Percentiles rank a stretch among this genome's conserved stretches.
Evolutionary conservation across 805 yeast species (phyloP).

Genomic region (Isabelozyma rhagii): DNA sequence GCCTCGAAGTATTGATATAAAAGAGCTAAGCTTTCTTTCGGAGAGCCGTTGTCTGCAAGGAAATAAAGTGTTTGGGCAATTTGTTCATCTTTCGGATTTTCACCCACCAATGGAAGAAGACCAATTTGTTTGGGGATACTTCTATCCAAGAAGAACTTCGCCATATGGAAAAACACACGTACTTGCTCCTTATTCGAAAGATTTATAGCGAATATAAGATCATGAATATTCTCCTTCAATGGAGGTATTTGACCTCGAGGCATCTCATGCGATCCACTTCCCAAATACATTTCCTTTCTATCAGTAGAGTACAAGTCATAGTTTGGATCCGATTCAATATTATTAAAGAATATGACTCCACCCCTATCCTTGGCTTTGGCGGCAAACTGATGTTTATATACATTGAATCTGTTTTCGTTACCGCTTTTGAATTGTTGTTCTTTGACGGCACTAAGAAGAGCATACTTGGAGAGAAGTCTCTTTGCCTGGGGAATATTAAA

Average conservation of each 20-base stretch:
- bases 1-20: constrained; percentile 35
- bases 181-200: constrained; percentile 53
- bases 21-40: constrained; percentile 36
- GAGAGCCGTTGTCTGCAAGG: constrained; percentile 24
- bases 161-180: constrained; percentile 45
- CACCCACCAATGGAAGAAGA: constrained; percentile 57
- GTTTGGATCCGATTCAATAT: constrained; percentile 60
- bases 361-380: constrained; percentile 14
- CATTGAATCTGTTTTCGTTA: constrained; percentile 32
- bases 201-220: constrained; percentile 65
- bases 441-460: constrained; percentile 37
- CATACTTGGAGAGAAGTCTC: constrained; percentile 31
- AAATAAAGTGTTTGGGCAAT: constrained; percentile 34
- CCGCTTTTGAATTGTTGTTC: constrained; percentile 34
- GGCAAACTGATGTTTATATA: constrained; percentile 23
- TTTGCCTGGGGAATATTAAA: constrained; percentile 30
- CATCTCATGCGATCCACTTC: constrained; percentile 10
- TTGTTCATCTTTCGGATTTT: constrained; percentile 21
- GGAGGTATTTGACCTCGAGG: constrained; percentile 63
- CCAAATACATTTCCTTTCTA: constrained; percentile 46
- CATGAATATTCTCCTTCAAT: constrained; percentile 70
- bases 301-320: constrained; percentile 45
- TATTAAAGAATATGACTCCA: constrained; percentile 69
- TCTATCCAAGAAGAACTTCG: constrained; percentile 48
- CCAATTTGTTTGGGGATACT: constrained; percentile 81